Evolutionary conservation across 768 basidiomycete genomes (phyloP), one percentile per base, ranked within the genome.

Genomic region (Gloeopeniophorella convolvens): DNA sequence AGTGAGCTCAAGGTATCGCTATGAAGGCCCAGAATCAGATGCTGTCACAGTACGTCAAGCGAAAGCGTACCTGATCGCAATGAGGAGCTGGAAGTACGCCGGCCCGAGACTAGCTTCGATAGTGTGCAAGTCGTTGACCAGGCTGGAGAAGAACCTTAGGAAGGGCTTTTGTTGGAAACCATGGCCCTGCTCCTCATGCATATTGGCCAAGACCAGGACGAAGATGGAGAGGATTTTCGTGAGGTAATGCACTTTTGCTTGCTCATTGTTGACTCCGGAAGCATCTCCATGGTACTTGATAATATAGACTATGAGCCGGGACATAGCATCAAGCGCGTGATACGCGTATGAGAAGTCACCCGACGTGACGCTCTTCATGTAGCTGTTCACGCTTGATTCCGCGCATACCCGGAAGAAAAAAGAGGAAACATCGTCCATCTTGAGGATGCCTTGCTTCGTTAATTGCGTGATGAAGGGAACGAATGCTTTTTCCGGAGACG

Each of bases 251-350:
- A 94, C 89, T 66, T 96, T 96, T 15, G 93, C 91, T 60, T 91
- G 86, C 59, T 95, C 93, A 60, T 90, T 91, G 68, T 93, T 89
- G 51, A 89, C 76, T 9, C 89, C 92, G 11, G 86, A 82, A 23
- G 93, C 89, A 69, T 99, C 96, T 10, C 94, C 96, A 59, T 98
- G 95, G 66, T 98, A 97, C 72, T 98, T 98, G 79, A 98, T 93
- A 70, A 99, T 94, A 68, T 96, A 92, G 30, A 91, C 88, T 57
- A 99, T 90, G 54, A 99, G 74, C 56, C 92, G 82, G 31, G 95
- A 91, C 74, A 97, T 82, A 1, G 96, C 93, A 66, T 99, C 96
- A 60, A 98, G 73, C 13, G 92, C 88, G 64, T 90, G 92, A 73
- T 94, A 97, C 20, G 89, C 82, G 49, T 80, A 79, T 30, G 79